Base-by-base conservation (phyloP, 768 basidiomycete species). In the Leccinum uliginosum region DNA sequence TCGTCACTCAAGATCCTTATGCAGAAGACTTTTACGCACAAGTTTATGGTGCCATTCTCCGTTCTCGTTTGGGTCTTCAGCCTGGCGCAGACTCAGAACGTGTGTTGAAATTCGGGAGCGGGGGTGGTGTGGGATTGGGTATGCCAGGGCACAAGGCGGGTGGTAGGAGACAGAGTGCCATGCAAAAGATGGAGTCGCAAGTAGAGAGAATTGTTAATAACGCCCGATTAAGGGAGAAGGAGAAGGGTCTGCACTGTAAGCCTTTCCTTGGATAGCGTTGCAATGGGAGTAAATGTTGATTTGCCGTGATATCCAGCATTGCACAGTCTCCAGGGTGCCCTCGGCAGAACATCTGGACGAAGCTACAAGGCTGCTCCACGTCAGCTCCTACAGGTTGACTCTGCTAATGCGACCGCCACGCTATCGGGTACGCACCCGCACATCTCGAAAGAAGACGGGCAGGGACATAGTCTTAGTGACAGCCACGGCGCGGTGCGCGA, bases 21-120 rank as follows among this genome's bases (percentile, higher is more conserved):
- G 86, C 91, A 30, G 96, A 98, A 61, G 97, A 99, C 70, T 99
- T 98, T 71, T 99, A 99, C 67, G 97, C 94, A 11, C 95, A 98
- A 73, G 94, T 98, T 3, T 94, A 91, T 67, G 87, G 90, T 38
- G 90, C 91, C 1, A 83, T 96, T 56, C 66, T 91, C 51, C 85
- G 93, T 46, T 87, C 89, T 38, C 83, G 89, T 55, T 73, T 91
- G 78, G 87, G 89, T 54, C 74, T 90, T 55, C 83, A 85, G 51
- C 55, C 68, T 1, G 78, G 82, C 1, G 80, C 80, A 38, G 88
- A 91, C 57, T 51, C 69, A 46, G 87, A 90, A 50, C 83, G 88
- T 14, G 89, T 97, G 5, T 74, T 97, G 52, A 91, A 91, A 65
- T 91, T 97, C 62, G 86, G 89, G 23, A 87, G 89, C 9, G 93